phyloP scores from a whole-genome alignment of 306 rosid genomes.

The Casuarina cunninghamiana region DNA sequence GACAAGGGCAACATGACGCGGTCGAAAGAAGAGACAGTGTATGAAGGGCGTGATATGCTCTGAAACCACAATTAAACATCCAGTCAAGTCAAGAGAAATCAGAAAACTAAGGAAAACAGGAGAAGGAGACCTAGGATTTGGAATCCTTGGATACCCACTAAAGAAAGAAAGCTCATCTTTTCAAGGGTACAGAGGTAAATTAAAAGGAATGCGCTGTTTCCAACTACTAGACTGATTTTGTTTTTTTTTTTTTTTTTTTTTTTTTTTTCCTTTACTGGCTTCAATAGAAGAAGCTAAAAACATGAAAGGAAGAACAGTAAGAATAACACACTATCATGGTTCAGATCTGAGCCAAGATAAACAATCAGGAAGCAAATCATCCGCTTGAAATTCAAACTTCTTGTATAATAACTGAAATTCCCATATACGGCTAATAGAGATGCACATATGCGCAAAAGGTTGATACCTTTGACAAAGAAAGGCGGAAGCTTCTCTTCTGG shows the following conservation, averaged over 20 bases:
- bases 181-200: conserved; percentile 31
- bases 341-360: neutral
- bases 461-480: conserved; percentile 46
- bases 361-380: neutral
- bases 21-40: neutral
- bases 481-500: conserved; percentile 43
- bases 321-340: neutral
- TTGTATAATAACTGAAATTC: neutral
- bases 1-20: conserved; percentile 15
- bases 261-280: neutral
- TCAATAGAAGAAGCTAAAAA: neutral
- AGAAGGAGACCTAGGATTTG: neutral
- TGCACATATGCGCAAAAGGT: neutral
- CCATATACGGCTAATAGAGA: neutral
- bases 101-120: neutral
- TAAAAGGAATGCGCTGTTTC: neutral
- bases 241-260: no score
- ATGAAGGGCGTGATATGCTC: neutral
- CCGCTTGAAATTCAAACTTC: neutral
- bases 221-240: neutral
- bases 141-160: conserved; percentile 16
- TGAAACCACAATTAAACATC: neutral
- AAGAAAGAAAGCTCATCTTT: neutral
- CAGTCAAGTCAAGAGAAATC: neutral
- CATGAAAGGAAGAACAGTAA: neutral